Evolutionary conservation across 305 asterid species (phyloP).

Genomic region (Fraxinus greggii): DNA sequence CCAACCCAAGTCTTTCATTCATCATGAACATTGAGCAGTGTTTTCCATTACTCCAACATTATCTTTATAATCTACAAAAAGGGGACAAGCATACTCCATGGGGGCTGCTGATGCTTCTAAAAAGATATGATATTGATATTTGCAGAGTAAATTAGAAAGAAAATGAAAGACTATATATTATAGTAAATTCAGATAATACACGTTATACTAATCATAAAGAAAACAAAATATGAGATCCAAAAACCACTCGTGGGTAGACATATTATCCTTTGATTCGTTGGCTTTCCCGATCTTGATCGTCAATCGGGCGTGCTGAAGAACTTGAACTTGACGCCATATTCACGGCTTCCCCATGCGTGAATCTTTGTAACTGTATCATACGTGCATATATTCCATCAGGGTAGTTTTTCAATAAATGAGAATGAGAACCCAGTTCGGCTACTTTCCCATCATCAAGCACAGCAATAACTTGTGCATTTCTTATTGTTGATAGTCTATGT

Average conservation of each 20-base stretch:
- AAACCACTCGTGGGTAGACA: constrained; percentile 28
- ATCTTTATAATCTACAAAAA: background rate
- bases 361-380: constrained; percentile 86
- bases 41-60: background rate
- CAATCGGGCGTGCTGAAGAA: constrained; percentile 28
- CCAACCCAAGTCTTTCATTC: background rate
- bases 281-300: constrained; percentile 40
- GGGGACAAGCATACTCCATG: background rate
- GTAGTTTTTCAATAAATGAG: constrained; percentile 72
- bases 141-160: background rate
- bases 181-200: constrained; percentile 40
- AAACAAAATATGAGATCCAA: constrained; percentile 42
- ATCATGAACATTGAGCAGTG: background rate
- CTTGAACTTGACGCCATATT: constrained; percentile 50
- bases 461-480: constrained; percentile 80
- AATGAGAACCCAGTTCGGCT: constrained; percentile 89
- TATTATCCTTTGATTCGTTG: constrained; percentile 21
- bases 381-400: constrained; percentile 83
- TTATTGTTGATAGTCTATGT: constrained; percentile 76
- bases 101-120: background rate
- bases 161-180: constrained; percentile 12
- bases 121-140: background rate
- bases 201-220: constrained; percentile 51
- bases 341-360: constrained; percentile 66
- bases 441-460: constrained; percentile 96